A percentile compares a stretch with the other conserved stretches of the same genome.
These are phyloP conservation scores for Magnolia sinica DNA, from an alignment of 164 flowering plant species.

Conservation along the genomic window DNA sequence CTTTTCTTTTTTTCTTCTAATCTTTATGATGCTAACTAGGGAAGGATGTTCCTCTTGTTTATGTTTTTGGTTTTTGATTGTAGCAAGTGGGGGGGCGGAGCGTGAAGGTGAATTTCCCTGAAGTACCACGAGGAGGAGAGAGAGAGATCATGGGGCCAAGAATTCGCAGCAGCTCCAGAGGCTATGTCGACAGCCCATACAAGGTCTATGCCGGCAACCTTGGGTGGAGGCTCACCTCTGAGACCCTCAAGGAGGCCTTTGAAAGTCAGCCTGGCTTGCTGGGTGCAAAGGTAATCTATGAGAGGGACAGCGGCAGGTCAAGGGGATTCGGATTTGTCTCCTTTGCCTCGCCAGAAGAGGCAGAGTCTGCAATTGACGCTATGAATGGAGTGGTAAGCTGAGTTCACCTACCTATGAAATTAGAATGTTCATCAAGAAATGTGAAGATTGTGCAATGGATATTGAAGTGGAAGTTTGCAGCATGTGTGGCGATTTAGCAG, in stretches of 20 bases:
- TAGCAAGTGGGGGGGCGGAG: conserved; percentile 86
- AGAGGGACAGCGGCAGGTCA: conserved; percentile 62
- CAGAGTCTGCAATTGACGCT: conserved; percentile 48
- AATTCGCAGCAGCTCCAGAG: conserved; percentile 44
- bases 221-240: conserved; percentile 69
- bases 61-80: not conserved
- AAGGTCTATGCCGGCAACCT: conserved; percentile 94
- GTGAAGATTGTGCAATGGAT: not conserved
- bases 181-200: conserved; percentile 74
- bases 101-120: conserved; percentile 87
- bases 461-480: not conserved
- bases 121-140: conserved; percentile 90
- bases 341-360: conserved; percentile 58
- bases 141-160: conserved; percentile 71
- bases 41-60: no score
- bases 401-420: not conserved
- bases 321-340: conserved; percentile 86
- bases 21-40: no score
- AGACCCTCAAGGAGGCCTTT: conserved; percentile 64
- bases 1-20: no score
- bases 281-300: conserved; percentile 76
- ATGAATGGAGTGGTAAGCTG: conserved; percentile 78
- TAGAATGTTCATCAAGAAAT: not conserved
- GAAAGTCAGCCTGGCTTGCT: conserved; percentile 56
- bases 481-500: not conserved